These are phyloP conservation scores for Kodamaea nitidulidarum DNA, from an alignment of 805 yeast genomes.

Conservation along the genomic window DNA sequence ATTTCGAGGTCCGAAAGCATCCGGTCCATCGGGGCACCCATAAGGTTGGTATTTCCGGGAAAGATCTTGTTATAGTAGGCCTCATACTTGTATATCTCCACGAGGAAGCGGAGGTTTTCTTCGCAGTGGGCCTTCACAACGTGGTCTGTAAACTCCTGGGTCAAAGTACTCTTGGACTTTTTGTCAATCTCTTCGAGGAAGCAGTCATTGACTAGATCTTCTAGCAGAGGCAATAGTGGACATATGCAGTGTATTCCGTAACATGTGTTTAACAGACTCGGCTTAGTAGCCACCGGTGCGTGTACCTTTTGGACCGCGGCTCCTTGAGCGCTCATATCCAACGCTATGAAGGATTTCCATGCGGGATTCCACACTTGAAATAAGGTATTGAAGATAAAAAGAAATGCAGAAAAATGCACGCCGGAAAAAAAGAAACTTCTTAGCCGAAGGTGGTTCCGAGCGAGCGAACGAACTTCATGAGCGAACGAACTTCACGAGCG, in stretches of 20 bases:
- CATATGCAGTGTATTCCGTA: not conserved
- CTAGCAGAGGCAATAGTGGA: slow-evolving; percentile 15
- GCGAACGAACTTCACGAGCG: too few species aligned
- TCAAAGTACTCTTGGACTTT: slow-evolving; percentile 14
- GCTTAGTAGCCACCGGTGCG: slow-evolving; percentile 8
- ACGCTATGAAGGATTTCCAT: too few species aligned
- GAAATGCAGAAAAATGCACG: not conserved
- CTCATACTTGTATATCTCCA: slow-evolving; percentile 45
- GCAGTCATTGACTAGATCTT: slow-evolving; percentile 31
- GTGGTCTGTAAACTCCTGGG: slow-evolving; percentile 29
- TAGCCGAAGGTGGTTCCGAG: not conserved
- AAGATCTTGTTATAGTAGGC: slow-evolving; percentile 32
- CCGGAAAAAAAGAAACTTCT: slow-evolving; percentile 1
- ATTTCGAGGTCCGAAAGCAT: not conserved
- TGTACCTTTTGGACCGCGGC: slow-evolving; percentile 3
- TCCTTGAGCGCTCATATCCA: slow-evolving; percentile 8
- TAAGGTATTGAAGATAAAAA: slow-evolving; percentile 1
- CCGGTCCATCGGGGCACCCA: slow-evolving; percentile 9
- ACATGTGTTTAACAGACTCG: slow-evolving; percentile 9
- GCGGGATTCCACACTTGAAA: not conserved
- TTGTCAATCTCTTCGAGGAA: slow-evolving; percentile 15
- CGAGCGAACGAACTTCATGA: too few species aligned
- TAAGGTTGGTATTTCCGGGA: slow-evolving; percentile 9
- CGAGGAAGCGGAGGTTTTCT: slow-evolving; percentile 43
- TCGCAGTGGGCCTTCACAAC: slow-evolving; percentile 39